These are phyloP conservation scores for Camellia japonica DNA, from an alignment of 148 eudicot species.

Conservation along the genomic window DNA sequence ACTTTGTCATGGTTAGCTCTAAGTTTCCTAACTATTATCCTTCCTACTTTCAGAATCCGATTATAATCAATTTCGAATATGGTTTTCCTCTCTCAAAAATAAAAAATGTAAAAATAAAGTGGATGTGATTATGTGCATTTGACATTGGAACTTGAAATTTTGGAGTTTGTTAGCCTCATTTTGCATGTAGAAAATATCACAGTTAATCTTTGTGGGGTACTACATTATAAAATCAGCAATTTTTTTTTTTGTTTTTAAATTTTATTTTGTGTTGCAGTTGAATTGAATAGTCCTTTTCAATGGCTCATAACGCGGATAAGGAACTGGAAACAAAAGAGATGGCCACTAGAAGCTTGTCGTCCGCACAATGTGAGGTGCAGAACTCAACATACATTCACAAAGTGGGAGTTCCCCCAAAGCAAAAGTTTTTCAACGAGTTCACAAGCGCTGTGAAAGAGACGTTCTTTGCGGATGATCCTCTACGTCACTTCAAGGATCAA, in stretches of 20 bases:
- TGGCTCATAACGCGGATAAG: constrained; percentile 25
- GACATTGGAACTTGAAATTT: not conserved
- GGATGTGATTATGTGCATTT: not conserved
- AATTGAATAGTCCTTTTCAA: constrained; percentile 11
- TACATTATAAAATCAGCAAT: not conserved
- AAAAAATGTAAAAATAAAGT: not conserved
- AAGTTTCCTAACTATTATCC: not conserved
- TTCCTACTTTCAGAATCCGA: not conserved
- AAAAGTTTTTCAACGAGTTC: constrained; percentile 51
- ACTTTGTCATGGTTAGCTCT: constrained; percentile 1
- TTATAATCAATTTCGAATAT: not conserved
- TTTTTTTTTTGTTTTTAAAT: not conserved
- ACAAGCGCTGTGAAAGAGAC: constrained; percentile 44
- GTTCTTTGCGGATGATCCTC: constrained; percentile 66
- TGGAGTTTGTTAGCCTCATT: not conserved
- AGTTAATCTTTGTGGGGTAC: no score
- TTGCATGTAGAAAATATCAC: no score
- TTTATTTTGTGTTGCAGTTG: constrained; percentile 10
- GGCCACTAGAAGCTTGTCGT: constrained; percentile 33
- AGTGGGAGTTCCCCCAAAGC: constrained; percentile 60
- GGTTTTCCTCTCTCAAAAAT: not conserved
- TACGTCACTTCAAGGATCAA: constrained; percentile 62
- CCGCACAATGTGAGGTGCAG: constrained; percentile 26
- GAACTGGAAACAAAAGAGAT: constrained; percentile 39
- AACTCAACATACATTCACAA: constrained; percentile 37